phyloP scores from a whole-genome alignment of 2,329 filamentous ascomycete genomes.

The Ambrosiella xylebori region DNA sequence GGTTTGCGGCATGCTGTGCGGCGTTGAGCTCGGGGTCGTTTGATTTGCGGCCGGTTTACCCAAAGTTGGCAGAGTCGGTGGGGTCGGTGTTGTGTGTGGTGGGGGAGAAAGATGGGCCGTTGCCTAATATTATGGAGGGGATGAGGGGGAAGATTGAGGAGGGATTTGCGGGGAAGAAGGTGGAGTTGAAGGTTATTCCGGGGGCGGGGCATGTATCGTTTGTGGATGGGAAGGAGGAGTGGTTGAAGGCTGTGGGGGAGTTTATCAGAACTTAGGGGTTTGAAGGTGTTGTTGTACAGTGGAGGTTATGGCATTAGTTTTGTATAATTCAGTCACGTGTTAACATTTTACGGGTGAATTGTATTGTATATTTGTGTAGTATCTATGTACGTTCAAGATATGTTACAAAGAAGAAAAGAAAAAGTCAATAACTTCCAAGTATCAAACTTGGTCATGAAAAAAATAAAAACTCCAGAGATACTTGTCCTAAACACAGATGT shows the following conservation, averaged over 20 bases:
- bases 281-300: not conserved
- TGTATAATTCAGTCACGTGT: too few species aligned
- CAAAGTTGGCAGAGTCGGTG: conserved; percentile 20
- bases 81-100: conserved; percentile 23
- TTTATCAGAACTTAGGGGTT: conserved; percentile 15
- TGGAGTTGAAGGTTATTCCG: conserved; percentile 22
- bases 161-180: conserved; percentile 18
- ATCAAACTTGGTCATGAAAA: not conserved
- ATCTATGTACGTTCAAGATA: too few species aligned
- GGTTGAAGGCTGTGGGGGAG: conserved; percentile 16
- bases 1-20: conserved; percentile 25
- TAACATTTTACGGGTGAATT: too few species aligned
- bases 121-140: conserved; percentile 23
- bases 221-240: conserved; percentile 22
- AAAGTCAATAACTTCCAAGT: not conserved
- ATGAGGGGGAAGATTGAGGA: conserved; percentile 22
- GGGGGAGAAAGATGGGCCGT: conserved; percentile 26
- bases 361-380: too few species aligned
- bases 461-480: not conserved
- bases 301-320: not conserved
- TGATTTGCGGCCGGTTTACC: conserved; percentile 23
- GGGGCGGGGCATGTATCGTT: conserved; percentile 24
- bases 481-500: not conserved
- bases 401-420: too few species aligned
- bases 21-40: conserved; percentile 23